These are phyloP conservation scores for Magnolia changhungtana DNA, from an alignment of 164 flowering plant species.

Conservation along the genomic window DNA sequence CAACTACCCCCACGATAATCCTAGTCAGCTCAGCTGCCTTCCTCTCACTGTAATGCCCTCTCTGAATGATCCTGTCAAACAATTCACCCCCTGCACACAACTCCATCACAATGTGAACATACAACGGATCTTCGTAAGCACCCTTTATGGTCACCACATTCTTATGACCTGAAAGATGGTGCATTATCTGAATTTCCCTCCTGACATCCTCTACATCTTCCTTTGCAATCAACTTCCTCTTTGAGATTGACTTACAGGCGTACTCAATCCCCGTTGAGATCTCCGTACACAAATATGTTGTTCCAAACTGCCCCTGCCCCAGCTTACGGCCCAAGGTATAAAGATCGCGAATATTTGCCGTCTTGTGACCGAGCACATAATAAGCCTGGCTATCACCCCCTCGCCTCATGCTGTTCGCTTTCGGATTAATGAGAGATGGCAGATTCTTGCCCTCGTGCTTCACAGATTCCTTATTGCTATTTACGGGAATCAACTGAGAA, in stretches of 20 bases:
- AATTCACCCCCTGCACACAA: conserved; percentile 56
- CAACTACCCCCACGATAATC: conserved; percentile 55
- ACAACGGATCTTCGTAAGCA: conserved; percentile 50
- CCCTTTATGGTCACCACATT: conserved; percentile 51
- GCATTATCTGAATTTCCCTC: conserved; percentile 67
- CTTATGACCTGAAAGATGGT: conserved; percentile 55
- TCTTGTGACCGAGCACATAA: conserved; percentile 78
- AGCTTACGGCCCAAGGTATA: conserved; percentile 33
- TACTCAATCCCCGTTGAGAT: conserved; percentile 37
- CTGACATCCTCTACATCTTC: conserved; percentile 60
- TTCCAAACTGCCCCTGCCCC: conserved; percentile 50
- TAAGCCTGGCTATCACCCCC: conserved; percentile 49
- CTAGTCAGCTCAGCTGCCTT: conserved; percentile 52
- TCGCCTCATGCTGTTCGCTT: conserved; percentile 58
- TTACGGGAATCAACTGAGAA: conserved; percentile 35
- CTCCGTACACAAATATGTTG: conserved; percentile 46
- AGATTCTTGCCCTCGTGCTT: conserved; percentile 22
- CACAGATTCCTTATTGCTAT: conserved; percentile 34
- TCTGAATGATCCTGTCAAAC: conserved; percentile 56
- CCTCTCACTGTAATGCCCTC: conserved; percentile 57
- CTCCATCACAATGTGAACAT: conserved; percentile 57
- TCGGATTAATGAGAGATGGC: conserved; percentile 24
- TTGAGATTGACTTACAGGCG: conserved; percentile 55
- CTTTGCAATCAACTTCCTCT: conserved; percentile 46
- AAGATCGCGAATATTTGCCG: conserved; percentile 66